phyloP scores from a whole-genome alignment of 352 stramenopile genomes.

The Phytophthora sp. region DNA sequence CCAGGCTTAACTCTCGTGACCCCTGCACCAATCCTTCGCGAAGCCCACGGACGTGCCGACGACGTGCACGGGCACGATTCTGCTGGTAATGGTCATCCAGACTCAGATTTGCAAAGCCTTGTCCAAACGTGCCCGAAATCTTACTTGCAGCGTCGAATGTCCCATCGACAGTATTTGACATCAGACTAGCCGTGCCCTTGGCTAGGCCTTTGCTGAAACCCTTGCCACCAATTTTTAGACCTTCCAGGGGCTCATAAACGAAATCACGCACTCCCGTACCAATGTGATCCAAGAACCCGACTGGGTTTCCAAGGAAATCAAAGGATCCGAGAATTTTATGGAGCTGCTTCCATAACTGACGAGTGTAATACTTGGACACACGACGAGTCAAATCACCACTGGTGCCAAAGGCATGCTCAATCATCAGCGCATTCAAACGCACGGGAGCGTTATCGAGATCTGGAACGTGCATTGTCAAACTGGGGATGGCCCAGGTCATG shows the following conservation, averaged over 20 bases:
- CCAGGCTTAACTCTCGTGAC: constrained; percentile 84
- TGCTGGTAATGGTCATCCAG: constrained; percentile 90
- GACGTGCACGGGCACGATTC: constrained; percentile 77
- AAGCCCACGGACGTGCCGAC: constrained; percentile 80
- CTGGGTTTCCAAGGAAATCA: constrained; percentile 89
- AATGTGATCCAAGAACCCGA: constrained; percentile 94
- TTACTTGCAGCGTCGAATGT: constrained; percentile 90
- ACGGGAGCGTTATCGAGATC: constrained; percentile 90
- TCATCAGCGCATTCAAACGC: constrained; percentile 87
- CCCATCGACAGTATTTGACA: constrained; percentile 87
- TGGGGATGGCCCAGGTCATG: constrained; percentile 83
- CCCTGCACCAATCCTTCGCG: constrained; percentile 84
- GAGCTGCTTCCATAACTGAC: constrained; percentile 89
- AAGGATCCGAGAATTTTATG: constrained; percentile 90
- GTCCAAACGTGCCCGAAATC: constrained; percentile 88
- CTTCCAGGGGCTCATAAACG: constrained; percentile 96
- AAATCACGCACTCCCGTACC: constrained; percentile 96
- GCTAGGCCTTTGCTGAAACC: constrained; percentile 87
- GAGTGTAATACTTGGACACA: constrained; percentile 91
- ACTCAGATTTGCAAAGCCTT: constrained; percentile 86
- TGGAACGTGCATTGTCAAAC: constrained; percentile 86
- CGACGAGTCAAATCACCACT: constrained; percentile 80
- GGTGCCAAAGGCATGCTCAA: constrained; percentile 91
- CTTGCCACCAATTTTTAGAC: constrained; percentile 88
- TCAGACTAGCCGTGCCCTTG: constrained; percentile 87